Percentiles rank a stretch among this genome's conserved stretches.
Evolutionary conservation across 2,329 filamentous ascomycete species (phyloP).

Genomic region (Stagonosporopsis rhizophila): DNA sequence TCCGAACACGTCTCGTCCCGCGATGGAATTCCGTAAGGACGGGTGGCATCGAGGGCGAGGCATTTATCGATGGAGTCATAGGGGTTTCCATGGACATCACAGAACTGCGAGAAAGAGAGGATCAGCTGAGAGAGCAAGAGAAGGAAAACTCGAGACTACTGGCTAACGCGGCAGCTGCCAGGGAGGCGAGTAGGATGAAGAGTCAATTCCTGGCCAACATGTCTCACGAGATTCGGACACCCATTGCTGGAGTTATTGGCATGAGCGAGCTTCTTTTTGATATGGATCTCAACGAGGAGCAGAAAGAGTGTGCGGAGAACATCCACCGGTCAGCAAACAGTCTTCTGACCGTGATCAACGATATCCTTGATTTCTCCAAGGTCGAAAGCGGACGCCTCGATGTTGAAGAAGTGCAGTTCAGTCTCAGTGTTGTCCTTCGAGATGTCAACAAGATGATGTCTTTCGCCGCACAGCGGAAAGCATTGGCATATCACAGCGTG

Average conservation of each 20-base stretch:
- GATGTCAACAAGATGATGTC: slow-evolving; percentile 88
- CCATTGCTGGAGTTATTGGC: slow-evolving; percentile 80
- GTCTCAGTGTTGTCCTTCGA: slow-evolving; percentile 72
- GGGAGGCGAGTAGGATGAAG: slow-evolving; percentile 81
- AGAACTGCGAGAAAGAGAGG: slow-evolving; percentile 70
- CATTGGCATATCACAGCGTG: slow-evolving; percentile 73
- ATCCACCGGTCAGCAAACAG: slow-evolving; percentile 82
- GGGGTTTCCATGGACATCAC: slow-evolving; percentile 83
- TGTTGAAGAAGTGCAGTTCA: slow-evolving; percentile 82
- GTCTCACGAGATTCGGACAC: slow-evolving; percentile 81
- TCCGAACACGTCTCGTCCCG: slow-evolving; percentile 74
- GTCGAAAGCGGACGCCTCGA: slow-evolving; percentile 79
- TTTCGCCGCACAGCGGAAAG: slow-evolving; percentile 82
- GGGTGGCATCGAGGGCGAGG: slow-evolving; percentile 59
- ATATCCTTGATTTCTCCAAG: slow-evolving; percentile 90
- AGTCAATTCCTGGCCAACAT: slow-evolving; percentile 82
- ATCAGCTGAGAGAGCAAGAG: slow-evolving; percentile 68
- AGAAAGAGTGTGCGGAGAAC: slow-evolving; percentile 77
- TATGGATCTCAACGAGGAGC: slow-evolving; percentile 71
- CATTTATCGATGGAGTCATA: slow-evolving; percentile 73
- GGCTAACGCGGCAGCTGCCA: slow-evolving; percentile 78
- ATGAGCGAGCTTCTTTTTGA: slow-evolving; percentile 79
- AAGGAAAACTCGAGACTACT: slow-evolving; percentile 73
- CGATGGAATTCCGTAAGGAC: slow-evolving; percentile 64
- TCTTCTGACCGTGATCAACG: slow-evolving; percentile 85